These are phyloP conservation scores for Rhizophagus prolifer DNA, from an alignment of 192 early-diverging fungal genomes.

Conservation along the genomic window DNA sequence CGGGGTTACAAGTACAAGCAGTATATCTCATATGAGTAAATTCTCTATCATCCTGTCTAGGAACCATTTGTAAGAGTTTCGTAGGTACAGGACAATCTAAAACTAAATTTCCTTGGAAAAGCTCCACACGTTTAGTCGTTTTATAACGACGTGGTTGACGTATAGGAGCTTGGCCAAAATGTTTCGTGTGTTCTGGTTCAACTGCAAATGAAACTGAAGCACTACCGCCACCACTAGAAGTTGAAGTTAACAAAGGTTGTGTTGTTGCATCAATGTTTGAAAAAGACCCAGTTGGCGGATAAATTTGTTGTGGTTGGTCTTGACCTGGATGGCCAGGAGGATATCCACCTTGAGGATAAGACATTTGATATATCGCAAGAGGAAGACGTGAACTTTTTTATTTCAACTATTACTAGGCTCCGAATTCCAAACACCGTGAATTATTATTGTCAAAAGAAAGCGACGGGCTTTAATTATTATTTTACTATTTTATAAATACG, in stretches of 20 bases:
- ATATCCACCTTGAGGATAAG: constrained; percentile 4
- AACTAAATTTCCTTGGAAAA: constrained; percentile 71
- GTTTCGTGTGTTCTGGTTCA: constrained; percentile 12
- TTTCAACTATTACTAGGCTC: background rate
- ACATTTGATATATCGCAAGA: background rate
- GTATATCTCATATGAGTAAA: constrained; percentile 96
- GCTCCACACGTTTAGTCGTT: constrained; percentile 55
- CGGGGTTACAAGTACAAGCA: constrained; percentile 82
- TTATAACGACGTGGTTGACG: constrained; percentile 49
- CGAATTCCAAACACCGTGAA: background rate
- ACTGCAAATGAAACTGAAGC: background rate
- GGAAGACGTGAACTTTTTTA: background rate
- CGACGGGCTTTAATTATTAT: too few relatives aligned
- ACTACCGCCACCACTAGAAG: background rate
- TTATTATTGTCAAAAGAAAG: too few relatives aligned
- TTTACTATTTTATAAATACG: too few relatives aligned
- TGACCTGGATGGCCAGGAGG: background rate
- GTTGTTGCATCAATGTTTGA: background rate
- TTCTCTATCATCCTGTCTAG: constrained; percentile 65
- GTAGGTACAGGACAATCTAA: constrained; percentile 71
- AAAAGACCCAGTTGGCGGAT: background rate
- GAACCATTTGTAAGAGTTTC: constrained; percentile 52
- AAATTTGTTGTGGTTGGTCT: background rate
- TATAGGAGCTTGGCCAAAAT: constrained; percentile 45
- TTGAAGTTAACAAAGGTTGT: constrained; percentile 5